phyloP scores from a whole-genome alignment of 177 flowering plant genomes.

The Vitis hybrid region DNA sequence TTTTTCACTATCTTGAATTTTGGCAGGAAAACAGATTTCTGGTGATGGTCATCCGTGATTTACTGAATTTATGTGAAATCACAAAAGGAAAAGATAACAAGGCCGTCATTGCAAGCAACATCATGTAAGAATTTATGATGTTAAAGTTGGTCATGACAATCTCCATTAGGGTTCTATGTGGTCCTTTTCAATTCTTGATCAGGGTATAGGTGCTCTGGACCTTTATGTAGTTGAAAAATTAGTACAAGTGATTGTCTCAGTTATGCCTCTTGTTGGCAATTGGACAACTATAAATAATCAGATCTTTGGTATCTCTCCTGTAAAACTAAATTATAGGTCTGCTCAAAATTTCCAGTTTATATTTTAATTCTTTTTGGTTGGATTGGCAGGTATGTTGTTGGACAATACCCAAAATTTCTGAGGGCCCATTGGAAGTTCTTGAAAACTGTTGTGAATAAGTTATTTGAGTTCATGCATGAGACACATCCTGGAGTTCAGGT shows the following conservation, averaged over 20 bases:
- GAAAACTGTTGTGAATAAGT: conserved; percentile 97
- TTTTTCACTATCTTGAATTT: conserved; percentile 6
- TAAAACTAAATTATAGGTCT: not conserved
- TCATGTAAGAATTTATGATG: conserved; percentile 53
- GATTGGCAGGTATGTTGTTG: conserved; percentile 92
- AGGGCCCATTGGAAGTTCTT: conserved; percentile 99
- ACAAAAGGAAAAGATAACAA: conserved; percentile 91
- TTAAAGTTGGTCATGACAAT: not conserved
- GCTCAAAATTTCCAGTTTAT: not conserved
- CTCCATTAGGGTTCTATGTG: not conserved
- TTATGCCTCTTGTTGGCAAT: too few relatives aligned
- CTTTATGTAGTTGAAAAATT: too few relatives aligned
- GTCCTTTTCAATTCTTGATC: not conserved
- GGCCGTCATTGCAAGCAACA: conserved; percentile 92
- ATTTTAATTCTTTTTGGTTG: not conserved
- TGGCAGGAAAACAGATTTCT: conserved; percentile 79
- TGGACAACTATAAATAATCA: too few relatives aligned
- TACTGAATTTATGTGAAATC: conserved; percentile 80
- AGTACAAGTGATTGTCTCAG: too few relatives aligned
- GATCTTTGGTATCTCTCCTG: too few relatives aligned
- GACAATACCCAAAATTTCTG: conserved; percentile 91
- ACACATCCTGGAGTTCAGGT: conserved; percentile 99
- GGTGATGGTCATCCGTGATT: conserved; percentile 90
- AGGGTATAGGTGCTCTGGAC: too few relatives aligned
- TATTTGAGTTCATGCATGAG: conserved; percentile 99